phyloP scores from a whole-genome alignment of 306 rosid genomes.

The Begonia loranthoides region DNA sequence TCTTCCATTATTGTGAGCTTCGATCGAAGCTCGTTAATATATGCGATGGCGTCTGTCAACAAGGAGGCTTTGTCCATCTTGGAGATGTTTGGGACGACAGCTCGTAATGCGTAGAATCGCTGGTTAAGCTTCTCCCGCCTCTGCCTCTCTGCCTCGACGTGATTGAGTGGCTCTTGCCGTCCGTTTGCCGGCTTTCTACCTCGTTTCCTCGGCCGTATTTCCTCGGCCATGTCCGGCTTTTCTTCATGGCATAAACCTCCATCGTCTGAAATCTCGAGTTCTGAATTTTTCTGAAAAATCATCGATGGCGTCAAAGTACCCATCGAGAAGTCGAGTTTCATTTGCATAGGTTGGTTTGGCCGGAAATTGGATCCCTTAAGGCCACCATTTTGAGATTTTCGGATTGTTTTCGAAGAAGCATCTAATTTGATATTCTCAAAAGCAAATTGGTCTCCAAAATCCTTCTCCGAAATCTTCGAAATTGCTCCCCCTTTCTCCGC shows the following conservation, averaged over 20 bases:
- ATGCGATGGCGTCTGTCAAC: slow-evolving; percentile 71
- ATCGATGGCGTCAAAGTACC: background rate
- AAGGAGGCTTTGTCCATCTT: slow-evolving; percentile 93
- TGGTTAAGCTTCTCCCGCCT: slow-evolving; percentile 93
- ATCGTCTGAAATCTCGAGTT: slow-evolving; percentile 26
- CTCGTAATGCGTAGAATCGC: slow-evolving; percentile 72
- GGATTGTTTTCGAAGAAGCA: too few species aligned
- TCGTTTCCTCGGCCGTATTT: slow-evolving; percentile 63
- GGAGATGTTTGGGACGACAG: slow-evolving; percentile 87
- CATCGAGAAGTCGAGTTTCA: too few species aligned
- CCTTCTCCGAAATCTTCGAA: too few species aligned
- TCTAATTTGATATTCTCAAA: too few species aligned
- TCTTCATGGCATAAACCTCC: slow-evolving; percentile 58
- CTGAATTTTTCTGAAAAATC: background rate
- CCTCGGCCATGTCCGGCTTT: slow-evolving; percentile 16
- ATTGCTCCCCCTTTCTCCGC: slow-evolving; percentile 24
- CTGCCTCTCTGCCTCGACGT: slow-evolving; percentile 95
- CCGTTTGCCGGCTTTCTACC: slow-evolving; percentile 90
- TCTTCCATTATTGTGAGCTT: slow-evolving; percentile 49
- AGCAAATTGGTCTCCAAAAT: too few species aligned
- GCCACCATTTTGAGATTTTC: too few species aligned
- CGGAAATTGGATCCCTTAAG: too few species aligned
- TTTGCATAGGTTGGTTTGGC: too few species aligned
- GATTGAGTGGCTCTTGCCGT: slow-evolving; percentile 80
- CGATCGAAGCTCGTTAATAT: slow-evolving; percentile 67